A percentile compares a stretch with the other conserved stretches of the same genome.
Evolutionary conservation across 441 rosid species (phyloP).

Genomic region (Manihot esculenta): DNA sequence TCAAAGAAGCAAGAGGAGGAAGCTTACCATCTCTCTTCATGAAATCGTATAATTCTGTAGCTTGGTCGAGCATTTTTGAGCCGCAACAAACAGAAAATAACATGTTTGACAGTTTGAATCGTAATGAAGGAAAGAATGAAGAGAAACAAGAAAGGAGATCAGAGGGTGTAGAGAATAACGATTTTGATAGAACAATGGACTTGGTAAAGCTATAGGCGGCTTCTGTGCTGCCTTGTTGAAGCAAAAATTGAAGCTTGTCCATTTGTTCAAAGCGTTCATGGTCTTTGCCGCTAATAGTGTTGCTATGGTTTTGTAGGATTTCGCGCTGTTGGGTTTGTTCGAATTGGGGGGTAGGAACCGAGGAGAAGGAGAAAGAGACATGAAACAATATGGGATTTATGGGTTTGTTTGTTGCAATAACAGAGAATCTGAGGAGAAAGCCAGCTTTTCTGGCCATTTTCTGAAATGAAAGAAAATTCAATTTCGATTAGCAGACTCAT

Average conservation of each 20-base stretch:
- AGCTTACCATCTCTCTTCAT: conserved; percentile 45
- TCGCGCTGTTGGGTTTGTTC: conserved; percentile 8
- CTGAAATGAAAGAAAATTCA: too few relatives aligned
- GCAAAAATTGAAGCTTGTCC: conserved; percentile 45
- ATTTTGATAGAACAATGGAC: conserved; percentile 39
- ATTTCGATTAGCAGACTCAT: too few relatives aligned
- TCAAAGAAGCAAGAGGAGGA: conserved; percentile 47
- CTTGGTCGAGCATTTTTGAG: conserved; percentile 47
- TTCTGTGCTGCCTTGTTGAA: conserved; percentile 46
- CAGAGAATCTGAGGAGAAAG: neutral
- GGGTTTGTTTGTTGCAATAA: neutral
- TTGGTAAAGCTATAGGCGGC: conserved; percentile 45
- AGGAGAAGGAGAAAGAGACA: conserved; percentile 15
- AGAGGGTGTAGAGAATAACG: conserved; percentile 48
- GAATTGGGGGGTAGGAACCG: conserved; percentile 15
- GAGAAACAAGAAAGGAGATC: conserved; percentile 56
- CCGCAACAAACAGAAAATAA: conserved; percentile 43
- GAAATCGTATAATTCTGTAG: conserved; percentile 37
- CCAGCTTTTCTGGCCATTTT: neutral
- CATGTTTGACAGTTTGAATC: conserved; percentile 38
- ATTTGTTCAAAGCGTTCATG: conserved; percentile 40
- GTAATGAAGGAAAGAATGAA: conserved; percentile 42
- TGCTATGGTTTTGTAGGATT: neutral
- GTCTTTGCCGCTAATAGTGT: conserved; percentile 12
- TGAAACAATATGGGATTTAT: neutral